Percentiles rank a stretch among this genome's conserved stretches.
phyloP scores from a whole-genome alignment of 805 yeast species.

The Metschnikowia colocasiae region DNA sequence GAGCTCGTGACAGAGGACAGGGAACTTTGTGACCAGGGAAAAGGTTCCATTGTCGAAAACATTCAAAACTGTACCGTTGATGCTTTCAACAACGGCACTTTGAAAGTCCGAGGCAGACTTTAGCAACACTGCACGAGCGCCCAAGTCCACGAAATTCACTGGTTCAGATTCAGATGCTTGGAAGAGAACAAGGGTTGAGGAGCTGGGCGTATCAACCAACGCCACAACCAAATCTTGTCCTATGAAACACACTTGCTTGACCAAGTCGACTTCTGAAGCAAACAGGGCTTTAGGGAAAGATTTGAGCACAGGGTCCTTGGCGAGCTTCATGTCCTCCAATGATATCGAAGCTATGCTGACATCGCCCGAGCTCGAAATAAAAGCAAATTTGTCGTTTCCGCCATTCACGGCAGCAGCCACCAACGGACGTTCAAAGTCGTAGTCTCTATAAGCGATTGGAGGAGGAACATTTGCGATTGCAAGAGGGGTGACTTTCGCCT shows the following conservation, averaged over 20 bases:
- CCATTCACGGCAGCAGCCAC: slow-evolving; percentile 62
- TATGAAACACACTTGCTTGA: slow-evolving; percentile 64
- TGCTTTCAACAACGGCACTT: slow-evolving; percentile 52
- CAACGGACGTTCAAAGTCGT: slow-evolving; percentile 51
- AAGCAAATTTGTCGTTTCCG: slow-evolving; percentile 57
- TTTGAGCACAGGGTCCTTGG: slow-evolving; percentile 43
- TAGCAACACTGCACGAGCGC: slow-evolving; percentile 49
- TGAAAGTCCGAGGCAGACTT: slow-evolving; percentile 53
- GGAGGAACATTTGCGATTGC: slow-evolving; percentile 90
- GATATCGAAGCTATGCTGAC: slow-evolving; percentile 37
- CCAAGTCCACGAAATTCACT: slow-evolving; percentile 6
- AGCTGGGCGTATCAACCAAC: slow-evolving; percentile 48
- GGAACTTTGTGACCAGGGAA: slow-evolving; percentile 49
- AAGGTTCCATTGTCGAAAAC: slow-evolving; percentile 28
- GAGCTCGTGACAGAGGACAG: slow-evolving; percentile 61
- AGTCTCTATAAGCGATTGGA: slow-evolving; percentile 74
- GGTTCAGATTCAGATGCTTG: slow-evolving; percentile 39
- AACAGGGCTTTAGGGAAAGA: slow-evolving; percentile 26
- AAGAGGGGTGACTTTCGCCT: slow-evolving; percentile 74
- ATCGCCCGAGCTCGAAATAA: slow-evolving; percentile 44
- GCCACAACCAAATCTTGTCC: slow-evolving; percentile 53
- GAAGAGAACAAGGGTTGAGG: slow-evolving; percentile 50
- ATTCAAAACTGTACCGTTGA: slow-evolving; percentile 56
- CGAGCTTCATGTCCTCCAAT: slow-evolving; percentile 46
- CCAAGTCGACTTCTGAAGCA: slow-evolving; percentile 41